Conservation (phyloP, 257 asterid species). For the Fraxinus pennsylvanica region DNA sequence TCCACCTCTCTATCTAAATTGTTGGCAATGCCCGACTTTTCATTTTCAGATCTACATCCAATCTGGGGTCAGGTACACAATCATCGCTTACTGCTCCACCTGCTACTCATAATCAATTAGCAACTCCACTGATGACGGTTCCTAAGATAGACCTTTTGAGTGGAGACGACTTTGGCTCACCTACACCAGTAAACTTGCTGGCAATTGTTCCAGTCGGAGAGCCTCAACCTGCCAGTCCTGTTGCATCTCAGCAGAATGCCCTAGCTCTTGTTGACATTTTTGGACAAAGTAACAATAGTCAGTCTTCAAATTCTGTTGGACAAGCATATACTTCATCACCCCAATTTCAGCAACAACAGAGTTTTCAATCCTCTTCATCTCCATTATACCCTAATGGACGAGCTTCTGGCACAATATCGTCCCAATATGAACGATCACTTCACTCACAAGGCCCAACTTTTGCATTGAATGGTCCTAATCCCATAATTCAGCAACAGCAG, state of each 20-base stretch:
- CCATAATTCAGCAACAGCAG: constrained; percentile 63
- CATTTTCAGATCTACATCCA: constrained; percentile 64
- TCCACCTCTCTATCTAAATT: not conserved
- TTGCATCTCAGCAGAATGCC: constrained; percentile 74
- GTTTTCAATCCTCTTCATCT: constrained; percentile 44
- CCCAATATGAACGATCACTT: constrained; percentile 56
- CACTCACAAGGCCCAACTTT: constrained; percentile 56
- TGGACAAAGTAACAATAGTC: constrained; percentile 49
- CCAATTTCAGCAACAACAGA: constrained; percentile 62
- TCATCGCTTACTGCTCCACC: constrained; percentile 65
- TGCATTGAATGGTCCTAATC: constrained; percentile 56
- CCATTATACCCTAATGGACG: constrained; percentile 62
- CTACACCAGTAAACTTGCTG: constrained; percentile 27
- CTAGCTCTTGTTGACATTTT: constrained; percentile 94
- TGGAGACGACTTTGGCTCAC: constrained; percentile 72
- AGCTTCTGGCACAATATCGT: constrained; percentile 40
- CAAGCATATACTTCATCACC: constrained; percentile 60
- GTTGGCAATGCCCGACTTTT: not conserved
- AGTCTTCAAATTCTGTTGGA: constrained; percentile 44
- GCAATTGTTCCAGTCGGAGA: constrained; percentile 89
- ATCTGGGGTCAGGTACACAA: constrained; percentile 58
- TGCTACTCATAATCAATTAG: constrained; percentile 43
- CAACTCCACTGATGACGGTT: constrained; percentile 51
- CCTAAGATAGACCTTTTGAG: constrained; percentile 89
- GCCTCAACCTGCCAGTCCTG: constrained; percentile 69